Evolutionary conservation across 345 rosid genomes (phyloP), one percentile per base, ranked within the genome.

Genomic region (Erodium maritimum): DNA sequence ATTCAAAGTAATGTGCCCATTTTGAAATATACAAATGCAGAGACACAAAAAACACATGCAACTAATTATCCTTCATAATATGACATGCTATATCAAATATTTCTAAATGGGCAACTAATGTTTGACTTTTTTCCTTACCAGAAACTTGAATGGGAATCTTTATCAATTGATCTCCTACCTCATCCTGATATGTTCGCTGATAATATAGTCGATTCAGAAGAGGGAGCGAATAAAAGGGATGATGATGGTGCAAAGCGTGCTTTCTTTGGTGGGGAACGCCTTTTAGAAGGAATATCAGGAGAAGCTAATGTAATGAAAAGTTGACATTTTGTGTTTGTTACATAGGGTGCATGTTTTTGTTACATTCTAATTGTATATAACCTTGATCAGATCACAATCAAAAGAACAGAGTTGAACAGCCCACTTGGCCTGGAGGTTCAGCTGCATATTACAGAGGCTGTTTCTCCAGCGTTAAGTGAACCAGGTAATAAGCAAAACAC

Each of bases 141-240:
- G 99, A 93, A 87, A 87, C 96, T 93, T 60, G 96, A 87, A 78
- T 93, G 99, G 97, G 96, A 82, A 71, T 86, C 96, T 56, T 73
- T 93, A 75, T 93, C 99, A 61, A 71, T 93, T 65, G 99, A 93
- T 84, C 97, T 93, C 61, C 79, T 93, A 75, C 99, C 99, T 61
- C 97, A 93, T 81, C 99, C 99, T 71, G 99, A 93, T 79, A 93
- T 93, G 99, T 93, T 93, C 71, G 66, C 84, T 50, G 99, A 93
- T 68, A 91, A 77, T 77, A 68, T 91, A 74, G 95, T 87, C 51
- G 75, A 84, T 23, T 64, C 81, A 52, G 78, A 80, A 61, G 90
- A 79, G 72, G 81, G 71, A 56, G 77, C 68, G 34, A 65, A 82
- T 66, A 80, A 77, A 46, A 93, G 95, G 77, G 99, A 87, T 69